Evolutionary conservation across 768 basidiomycete genomes (phyloP).

Genomic region (Cystobasidium onofrii): DNA sequence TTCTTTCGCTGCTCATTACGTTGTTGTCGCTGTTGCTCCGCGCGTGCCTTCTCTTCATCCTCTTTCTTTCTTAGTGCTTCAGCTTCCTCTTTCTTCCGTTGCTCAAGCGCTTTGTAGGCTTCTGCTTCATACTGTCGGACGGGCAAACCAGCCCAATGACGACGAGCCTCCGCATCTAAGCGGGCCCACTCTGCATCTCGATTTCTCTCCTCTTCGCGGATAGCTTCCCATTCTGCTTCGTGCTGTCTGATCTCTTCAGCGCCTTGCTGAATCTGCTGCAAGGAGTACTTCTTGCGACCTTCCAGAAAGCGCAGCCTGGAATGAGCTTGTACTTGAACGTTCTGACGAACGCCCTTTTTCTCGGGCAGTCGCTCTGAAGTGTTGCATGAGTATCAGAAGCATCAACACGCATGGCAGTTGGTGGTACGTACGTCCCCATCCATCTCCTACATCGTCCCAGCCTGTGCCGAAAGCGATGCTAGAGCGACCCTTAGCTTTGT

Average conservation of each 20-base stretch:
- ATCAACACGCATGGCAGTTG: neutral
- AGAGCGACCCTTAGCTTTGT: neutral
- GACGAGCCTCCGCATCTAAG: neutral
- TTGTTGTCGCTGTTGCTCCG: neutral
- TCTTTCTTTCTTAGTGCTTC: neutral
- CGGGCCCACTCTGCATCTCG: neutral
- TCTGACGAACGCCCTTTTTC: neutral
- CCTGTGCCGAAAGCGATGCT: neutral
- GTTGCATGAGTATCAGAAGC: neutral
- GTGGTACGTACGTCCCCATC: neutral
- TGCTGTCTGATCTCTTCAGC: neutral
- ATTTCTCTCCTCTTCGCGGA: neutral
- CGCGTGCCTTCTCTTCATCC: neutral
- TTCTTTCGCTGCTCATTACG: neutral
- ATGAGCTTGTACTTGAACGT: neutral
- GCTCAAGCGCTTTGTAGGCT: neutral
- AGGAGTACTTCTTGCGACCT: neutral
- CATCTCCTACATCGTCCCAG: neutral
- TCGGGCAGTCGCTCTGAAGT: neutral
- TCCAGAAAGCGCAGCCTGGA: neutral
- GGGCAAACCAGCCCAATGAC: neutral
- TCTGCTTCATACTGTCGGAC: neutral
- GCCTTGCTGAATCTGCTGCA: neutral
- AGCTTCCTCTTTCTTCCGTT: neutral
- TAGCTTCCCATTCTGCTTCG: neutral